phyloP scores from a whole-genome alignment of 805 yeast species.

The Starmerella bombicola region DNA sequence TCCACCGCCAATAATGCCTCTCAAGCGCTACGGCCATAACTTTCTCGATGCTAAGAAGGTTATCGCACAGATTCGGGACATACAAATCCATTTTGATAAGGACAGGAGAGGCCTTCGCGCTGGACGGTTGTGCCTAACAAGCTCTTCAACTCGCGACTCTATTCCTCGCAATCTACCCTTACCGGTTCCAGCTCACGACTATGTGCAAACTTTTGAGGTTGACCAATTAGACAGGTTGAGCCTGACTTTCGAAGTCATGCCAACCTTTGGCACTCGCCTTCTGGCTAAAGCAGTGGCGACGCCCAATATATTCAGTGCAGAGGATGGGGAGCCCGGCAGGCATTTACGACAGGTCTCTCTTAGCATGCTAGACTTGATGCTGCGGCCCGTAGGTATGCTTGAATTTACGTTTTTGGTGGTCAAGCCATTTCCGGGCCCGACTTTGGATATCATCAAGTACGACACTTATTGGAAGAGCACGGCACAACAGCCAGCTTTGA shows the following conservation, averaged over 20 bases:
- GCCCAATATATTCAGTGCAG: conserved; percentile 37
- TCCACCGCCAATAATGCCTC: conserved; percentile 93
- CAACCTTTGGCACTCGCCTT: conserved; percentile 85
- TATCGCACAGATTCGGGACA: conserved; percentile 52
- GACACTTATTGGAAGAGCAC: conserved; percentile 97
- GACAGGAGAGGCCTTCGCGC: conserved; percentile 32
- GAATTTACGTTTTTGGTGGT: conserved; percentile 69
- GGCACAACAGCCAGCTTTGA: conserved; percentile 25
- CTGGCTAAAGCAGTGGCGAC: conserved; percentile 81
- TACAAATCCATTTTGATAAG: conserved; percentile 36
- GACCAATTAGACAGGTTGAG: conserved; percentile 61
- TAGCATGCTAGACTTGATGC: conserved; percentile 71
- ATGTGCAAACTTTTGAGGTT: conserved; percentile 69
- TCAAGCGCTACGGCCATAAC: conserved; percentile 90
- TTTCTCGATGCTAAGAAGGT: conserved; percentile 75
- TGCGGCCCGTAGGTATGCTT: conserved; percentile 71
- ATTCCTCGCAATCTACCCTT: conserved; percentile 77
- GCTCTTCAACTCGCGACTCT: conserved; percentile 56
- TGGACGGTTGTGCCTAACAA: conserved; percentile 63
- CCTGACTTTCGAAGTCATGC: conserved; percentile 80
- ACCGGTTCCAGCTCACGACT: conserved; percentile 59
- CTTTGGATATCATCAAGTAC: conserved; percentile 79
- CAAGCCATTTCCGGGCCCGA: conserved; percentile 73
- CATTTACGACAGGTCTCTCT: conserved; percentile 32
- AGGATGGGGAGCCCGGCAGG: conserved; percentile 18